Percentiles rank a stretch among this genome's conserved stretches.
Evolutionary conservation across 257 asterid species (phyloP).

Genomic region (Nicotiana paniculata): DNA sequence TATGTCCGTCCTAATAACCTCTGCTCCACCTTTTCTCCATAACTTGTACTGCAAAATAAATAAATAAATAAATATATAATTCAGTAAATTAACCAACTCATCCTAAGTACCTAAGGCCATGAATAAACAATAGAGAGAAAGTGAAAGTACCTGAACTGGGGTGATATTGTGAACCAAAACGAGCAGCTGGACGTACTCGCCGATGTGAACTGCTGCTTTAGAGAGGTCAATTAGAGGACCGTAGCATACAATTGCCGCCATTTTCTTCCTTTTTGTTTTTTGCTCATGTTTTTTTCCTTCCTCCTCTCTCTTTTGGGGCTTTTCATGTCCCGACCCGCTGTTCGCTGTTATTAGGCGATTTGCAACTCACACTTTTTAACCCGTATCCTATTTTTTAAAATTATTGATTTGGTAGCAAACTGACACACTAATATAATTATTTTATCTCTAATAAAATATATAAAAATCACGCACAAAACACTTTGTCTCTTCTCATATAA

Average conservation of each 20-base stretch:
- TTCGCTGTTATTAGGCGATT: not conserved
- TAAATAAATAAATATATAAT: not conserved
- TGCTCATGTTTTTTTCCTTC: not conserved
- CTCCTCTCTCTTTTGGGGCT: not conserved
- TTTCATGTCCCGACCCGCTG: not conserved
- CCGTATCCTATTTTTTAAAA: too few relatives aligned
- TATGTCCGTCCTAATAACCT: conserved; percentile 57
- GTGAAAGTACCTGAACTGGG: conserved; percentile 47
- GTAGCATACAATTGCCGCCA: conserved; percentile 64
- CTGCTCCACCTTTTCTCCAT: conserved; percentile 47
- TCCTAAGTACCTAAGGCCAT: not conserved
- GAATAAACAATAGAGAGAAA: not conserved
- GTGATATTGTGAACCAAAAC: conserved; percentile 54
- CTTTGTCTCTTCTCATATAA: too few relatives aligned
- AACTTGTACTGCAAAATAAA: conserved; percentile 42
- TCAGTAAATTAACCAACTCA: not conserved
- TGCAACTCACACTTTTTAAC: too few relatives aligned
- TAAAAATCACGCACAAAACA: too few relatives aligned
- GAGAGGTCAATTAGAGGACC: conserved; percentile 63
- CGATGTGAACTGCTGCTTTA: conserved; percentile 44
- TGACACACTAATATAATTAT: too few relatives aligned
- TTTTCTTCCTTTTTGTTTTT: conserved; percentile 7
- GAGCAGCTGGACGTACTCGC: conserved; percentile 53
- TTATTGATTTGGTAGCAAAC: too few relatives aligned
- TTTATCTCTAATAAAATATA: too few relatives aligned